Evolutionary conservation across 2,329 filamentous ascomycete genomes (phyloP).

Genomic region (Aspergillus bombycis): DNA sequence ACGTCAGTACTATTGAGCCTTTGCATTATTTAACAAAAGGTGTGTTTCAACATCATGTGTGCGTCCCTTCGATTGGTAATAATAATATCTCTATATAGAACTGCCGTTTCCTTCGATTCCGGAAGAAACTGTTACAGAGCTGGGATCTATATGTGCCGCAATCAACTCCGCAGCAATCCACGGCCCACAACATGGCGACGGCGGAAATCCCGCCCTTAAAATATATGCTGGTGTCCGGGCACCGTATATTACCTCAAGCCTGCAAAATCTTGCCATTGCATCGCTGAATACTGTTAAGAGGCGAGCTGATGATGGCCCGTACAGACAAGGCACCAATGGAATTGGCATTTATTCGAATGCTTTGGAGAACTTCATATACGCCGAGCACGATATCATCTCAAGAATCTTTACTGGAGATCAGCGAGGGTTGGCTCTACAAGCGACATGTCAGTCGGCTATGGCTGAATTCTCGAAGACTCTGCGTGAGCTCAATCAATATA

Average conservation of each 20-base stretch:
- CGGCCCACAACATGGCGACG: constrained; percentile 52
- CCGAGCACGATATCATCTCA: constrained; percentile 90
- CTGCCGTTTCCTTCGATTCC: constrained; percentile 78
- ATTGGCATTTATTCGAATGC: constrained; percentile 87
- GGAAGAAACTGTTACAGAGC: constrained; percentile 72
- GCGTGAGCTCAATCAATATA: constrained; percentile 85
- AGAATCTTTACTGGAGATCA: constrained; percentile 84
- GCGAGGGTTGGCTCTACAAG: constrained; percentile 76
- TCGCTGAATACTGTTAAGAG: constrained; percentile 82
- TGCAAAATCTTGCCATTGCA: constrained; percentile 85
- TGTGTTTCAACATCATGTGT: constrained; percentile 19
- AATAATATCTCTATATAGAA: constrained; percentile 41
- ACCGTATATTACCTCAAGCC: constrained; percentile 77
- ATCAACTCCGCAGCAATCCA: constrained; percentile 65
- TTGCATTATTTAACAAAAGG: constrained; percentile 92
- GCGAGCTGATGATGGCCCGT: constrained; percentile 75
- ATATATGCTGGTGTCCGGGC: constrained; percentile 86
- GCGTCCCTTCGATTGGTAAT: too few species aligned
- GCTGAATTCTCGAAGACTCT: constrained; percentile 83
- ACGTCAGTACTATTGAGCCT: constrained; percentile 80
- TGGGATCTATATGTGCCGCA: constrained; percentile 78
- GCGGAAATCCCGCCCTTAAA: constrained; percentile 72
- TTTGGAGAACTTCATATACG: constrained; percentile 81
- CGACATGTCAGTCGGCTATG: constrained; percentile 76
- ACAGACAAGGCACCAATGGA: constrained; percentile 85